Conservation (phyloP, 2,329 filamentous ascomycete genomes). For the Colletotrichum melonis region DNA sequence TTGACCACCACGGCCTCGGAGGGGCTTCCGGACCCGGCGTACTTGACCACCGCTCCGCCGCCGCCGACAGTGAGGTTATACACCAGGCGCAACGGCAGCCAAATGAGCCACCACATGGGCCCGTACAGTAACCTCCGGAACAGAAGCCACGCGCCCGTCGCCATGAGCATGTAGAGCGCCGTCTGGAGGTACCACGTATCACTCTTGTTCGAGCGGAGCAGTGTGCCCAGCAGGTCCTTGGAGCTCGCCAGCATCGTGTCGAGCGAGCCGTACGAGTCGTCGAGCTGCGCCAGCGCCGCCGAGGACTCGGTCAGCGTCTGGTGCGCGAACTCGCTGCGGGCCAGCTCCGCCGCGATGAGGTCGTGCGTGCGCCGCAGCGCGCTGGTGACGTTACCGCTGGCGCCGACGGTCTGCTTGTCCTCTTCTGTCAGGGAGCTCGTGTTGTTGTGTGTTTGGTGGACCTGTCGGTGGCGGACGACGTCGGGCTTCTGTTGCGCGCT, state of each 20-base stretch:
- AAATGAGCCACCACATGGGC: slow-evolving; percentile 89
- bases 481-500: slow-evolving; percentile 40
- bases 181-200: slow-evolving; percentile 98
- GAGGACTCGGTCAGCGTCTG: slow-evolving; percentile 89
- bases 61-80: slow-evolving; percentile 69
- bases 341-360: slow-evolving; percentile 86
- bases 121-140: slow-evolving; percentile 90
- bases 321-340: slow-evolving; percentile 88
- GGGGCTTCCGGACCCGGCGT: slow-evolving; percentile 36
- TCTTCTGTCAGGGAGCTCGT: slow-evolving; percentile 65
- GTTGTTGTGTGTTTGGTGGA: slow-evolving; percentile 41
- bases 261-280: slow-evolving; percentile 83
- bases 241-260: slow-evolving; percentile 82
- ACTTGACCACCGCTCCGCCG: slow-evolving; percentile 61
- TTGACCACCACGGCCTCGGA: slow-evolving; percentile 42
- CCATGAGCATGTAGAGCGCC: slow-evolving; percentile 83
- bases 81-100: slow-evolving; percentile 79
- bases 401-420: slow-evolving; percentile 78
- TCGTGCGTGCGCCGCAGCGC: slow-evolving; percentile 88
- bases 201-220: slow-evolving; percentile 90
- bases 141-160: slow-evolving; percentile 85
- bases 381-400: slow-evolving; percentile 85
- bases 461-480: slow-evolving; percentile 41
- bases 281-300: slow-evolving; percentile 81
- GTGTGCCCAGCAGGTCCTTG: slow-evolving; percentile 78